Evolutionary conservation across 2,329 filamentous ascomycete genomes (phyloP).

Genomic region (Seiridium unicorne): DNA sequence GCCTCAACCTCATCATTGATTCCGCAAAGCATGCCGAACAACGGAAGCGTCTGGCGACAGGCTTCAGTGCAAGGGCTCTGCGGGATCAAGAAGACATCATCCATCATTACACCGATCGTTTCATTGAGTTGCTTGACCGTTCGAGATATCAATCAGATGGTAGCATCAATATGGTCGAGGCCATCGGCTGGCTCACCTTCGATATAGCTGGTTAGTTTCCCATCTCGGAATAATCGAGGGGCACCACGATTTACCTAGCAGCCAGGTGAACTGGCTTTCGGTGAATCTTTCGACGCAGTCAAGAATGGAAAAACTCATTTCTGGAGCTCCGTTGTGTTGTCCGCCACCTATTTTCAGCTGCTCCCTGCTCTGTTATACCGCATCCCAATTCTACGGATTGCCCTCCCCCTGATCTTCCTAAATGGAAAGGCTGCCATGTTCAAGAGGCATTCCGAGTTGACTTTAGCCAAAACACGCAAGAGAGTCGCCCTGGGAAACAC

Average conservation of each 20-base stretch:
- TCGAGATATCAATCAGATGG: constrained; percentile 12
- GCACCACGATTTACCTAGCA: too few species aligned
- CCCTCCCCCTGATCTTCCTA: background rate
- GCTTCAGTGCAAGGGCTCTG: constrained; percentile 24
- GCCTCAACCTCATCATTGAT: constrained; percentile 13
- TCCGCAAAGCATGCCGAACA: constrained; percentile 22
- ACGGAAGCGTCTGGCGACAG: constrained; percentile 22
- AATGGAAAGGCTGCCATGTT: background rate
- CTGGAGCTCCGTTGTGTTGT: background rate
- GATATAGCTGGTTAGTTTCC: constrained; percentile 25
- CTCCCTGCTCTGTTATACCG: background rate
- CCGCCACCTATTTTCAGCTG: background rate
- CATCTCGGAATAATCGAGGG: background rate
- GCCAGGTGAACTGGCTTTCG: constrained; percentile 13
- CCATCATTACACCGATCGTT: constrained; percentile 25
- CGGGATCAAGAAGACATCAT: constrained; percentile 27
- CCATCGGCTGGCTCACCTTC: constrained; percentile 24
- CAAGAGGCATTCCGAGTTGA: background rate
- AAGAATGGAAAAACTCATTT: background rate
- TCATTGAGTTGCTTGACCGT: constrained; percentile 23
- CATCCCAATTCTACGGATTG: background rate
- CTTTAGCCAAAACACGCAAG: background rate
- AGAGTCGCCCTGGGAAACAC: constrained; percentile 4
- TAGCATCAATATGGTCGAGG: constrained; percentile 21
- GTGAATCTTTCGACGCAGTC: constrained; percentile 5